Evolutionary conservation across 805 yeast genomes (phyloP), one percentile per base, ranked within the genome.

Genomic region (Clavispora asparagi): DNA sequence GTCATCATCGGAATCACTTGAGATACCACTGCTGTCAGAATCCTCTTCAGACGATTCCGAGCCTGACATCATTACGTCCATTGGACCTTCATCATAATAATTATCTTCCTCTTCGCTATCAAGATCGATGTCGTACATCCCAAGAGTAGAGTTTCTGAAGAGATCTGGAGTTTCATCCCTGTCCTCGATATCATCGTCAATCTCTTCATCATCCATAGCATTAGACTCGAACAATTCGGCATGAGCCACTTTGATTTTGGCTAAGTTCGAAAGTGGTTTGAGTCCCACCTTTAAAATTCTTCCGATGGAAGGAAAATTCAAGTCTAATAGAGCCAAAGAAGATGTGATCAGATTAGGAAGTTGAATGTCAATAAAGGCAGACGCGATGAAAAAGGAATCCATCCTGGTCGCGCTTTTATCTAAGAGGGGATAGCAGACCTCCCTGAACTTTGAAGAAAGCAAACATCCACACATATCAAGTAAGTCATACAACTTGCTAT

Each of bases 91-190:
- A 14, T 63, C 68, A 36, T 61, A 64, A 40, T 58, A 64, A 25
- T 74, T 78, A n/a, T 71, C 79, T 8, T 77, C 83, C 11, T 79
- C 85, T 30, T 82, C 85, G 39, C 79, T 78, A 51, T 81, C 85
- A 31, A 78, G 76, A 43, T 84, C 94, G 35, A 87, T 83, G 56
- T 92, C 97, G 61, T 85, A 92, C 95, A 92, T 91, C 1, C 97
- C 97, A 36, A 92, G 71, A 0, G 97, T 87, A 0, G 97, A 91
- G 60, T 94, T 91, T 35, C 85, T 73, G 64, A 92, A 82, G 58
- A 91, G 70, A 61, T 91, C 91, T 0, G 95, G 90, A 0, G 90
- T 79, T 44, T 88, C 92, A 44, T 85, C 95, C 28, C 75, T 60
- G 27, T 72, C 68, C 32, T 83, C 88, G 26, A 77, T 81, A n/a